phyloP scores from a whole-genome alignment of 2,329 filamentous ascomycete species.

The Hypoxylon sp. region DNA sequence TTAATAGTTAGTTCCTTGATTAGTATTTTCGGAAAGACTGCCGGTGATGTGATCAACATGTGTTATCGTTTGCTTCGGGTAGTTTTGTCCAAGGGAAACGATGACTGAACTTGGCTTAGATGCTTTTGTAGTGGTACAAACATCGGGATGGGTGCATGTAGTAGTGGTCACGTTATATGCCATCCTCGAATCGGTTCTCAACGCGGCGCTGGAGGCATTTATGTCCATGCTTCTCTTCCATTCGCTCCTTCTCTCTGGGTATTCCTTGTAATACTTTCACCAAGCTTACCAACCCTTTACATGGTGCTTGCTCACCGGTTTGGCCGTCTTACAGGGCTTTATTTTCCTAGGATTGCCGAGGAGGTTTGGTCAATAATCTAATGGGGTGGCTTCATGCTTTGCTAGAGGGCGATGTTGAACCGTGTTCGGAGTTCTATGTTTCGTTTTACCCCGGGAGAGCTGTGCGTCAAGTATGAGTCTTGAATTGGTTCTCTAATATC shows the following conservation, averaged over 20 bases:
- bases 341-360: neutral
- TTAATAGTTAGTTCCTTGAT: neutral
- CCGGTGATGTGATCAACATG: neutral
- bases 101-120: neutral
- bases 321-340: neutral
- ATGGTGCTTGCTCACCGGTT: neutral
- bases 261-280: neutral
- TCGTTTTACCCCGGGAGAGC: neutral
- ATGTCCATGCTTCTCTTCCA: neutral
- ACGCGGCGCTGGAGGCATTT: neutral
- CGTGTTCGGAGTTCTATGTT: neutral
- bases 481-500: neutral
- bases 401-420: neutral
- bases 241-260: neutral
- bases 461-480: neutral
- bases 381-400: neutral
- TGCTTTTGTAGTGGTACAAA: neutral
- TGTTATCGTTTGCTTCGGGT: neutral
- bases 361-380: neutral
- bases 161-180: neutral
- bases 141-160: neutral
- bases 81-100: neutral
- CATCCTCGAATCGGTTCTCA: neutral
- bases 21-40: neutral
- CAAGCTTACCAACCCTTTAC: neutral